A percentile compares a stretch with the other conserved stretches of the same genome.
These are phyloP conservation scores for Sphenostylis stenocarpa DNA, from an alignment of 306 rosid genomes.

Conservation along the genomic window DNA sequence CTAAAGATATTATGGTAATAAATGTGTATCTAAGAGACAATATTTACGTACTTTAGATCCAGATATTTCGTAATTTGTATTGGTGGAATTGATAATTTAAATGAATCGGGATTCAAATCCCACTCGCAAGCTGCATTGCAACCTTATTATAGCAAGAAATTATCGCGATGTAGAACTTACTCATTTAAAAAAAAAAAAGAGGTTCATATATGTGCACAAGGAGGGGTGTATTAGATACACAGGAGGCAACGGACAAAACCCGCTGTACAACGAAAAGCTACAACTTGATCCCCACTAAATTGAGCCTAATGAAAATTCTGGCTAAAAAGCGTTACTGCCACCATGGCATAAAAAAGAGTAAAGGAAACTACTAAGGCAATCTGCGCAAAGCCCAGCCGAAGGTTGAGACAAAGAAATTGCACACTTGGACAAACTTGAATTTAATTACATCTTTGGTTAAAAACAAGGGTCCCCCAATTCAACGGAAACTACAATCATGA, in stretches of 20 bases:
- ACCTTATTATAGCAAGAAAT: no score
- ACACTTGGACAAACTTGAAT: conserved; percentile 38
- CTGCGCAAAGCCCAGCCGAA: not conserved
- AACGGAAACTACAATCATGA: conserved; percentile 27
- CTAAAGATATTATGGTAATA: no score
- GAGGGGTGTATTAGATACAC: not conserved
- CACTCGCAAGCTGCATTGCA: no score
- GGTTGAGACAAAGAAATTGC: not conserved
- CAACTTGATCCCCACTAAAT: not conserved
- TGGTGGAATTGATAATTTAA: no score
- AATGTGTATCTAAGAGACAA: no score
- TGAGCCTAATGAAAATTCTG: not conserved
- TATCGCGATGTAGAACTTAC: no score
- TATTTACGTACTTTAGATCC: no score
- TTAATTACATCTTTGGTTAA: conserved; percentile 42
- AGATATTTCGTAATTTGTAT: no score
- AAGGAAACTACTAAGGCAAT: no score
- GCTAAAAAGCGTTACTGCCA: not conserved
- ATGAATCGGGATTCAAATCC: no score
- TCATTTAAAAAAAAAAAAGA: no score
- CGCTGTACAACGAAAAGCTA: not conserved
- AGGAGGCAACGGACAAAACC: not conserved
- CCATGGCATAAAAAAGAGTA: not conserved
- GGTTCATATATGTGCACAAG: not conserved
- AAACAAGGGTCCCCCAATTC: conserved; percentile 32